Evolutionary conservation across 441 rosid species (phyloP).

Genomic region (Corymbia calophylla): DNA sequence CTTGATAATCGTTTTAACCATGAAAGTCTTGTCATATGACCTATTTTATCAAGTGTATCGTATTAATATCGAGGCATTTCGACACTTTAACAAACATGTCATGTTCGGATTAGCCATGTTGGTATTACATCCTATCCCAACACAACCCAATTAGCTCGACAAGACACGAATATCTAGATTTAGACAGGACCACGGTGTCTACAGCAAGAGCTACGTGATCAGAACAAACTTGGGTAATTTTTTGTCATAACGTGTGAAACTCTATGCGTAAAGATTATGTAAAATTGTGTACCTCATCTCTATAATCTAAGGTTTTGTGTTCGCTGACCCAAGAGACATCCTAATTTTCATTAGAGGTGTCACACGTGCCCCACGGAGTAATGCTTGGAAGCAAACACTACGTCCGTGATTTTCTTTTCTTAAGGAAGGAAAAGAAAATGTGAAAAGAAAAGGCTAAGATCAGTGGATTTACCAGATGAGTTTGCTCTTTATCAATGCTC

Average conservation of each 20-base stretch:
- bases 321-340: background rate
- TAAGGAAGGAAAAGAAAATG: background rate
- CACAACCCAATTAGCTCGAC: background rate
- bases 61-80: background rate
- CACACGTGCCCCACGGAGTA: background rate
- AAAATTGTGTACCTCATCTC: background rate
- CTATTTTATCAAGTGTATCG: fast-evolving
- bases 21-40: background rate
- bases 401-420: background rate
- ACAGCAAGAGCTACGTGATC: background rate
- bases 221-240: background rate
- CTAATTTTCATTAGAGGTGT: background rate
- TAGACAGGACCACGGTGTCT: background rate
- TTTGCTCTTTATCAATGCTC: background rate
- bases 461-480: background rate
- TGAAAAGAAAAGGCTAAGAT: background rate
- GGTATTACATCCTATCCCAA: background rate
- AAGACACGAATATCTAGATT: background rate
- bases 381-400: background rate
- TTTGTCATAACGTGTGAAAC: background rate
- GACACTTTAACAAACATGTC: background rate
- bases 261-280: background rate
- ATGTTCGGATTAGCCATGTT: background rate
- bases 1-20: background rate
- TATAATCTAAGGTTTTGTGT: background rate